A percentile compares a stretch with the other conserved stretches of the same genome.
Evolutionary conservation across 1,284 basidiomycete genomes (phyloP).

Genomic region (Apiotrichum porosum): DNA sequence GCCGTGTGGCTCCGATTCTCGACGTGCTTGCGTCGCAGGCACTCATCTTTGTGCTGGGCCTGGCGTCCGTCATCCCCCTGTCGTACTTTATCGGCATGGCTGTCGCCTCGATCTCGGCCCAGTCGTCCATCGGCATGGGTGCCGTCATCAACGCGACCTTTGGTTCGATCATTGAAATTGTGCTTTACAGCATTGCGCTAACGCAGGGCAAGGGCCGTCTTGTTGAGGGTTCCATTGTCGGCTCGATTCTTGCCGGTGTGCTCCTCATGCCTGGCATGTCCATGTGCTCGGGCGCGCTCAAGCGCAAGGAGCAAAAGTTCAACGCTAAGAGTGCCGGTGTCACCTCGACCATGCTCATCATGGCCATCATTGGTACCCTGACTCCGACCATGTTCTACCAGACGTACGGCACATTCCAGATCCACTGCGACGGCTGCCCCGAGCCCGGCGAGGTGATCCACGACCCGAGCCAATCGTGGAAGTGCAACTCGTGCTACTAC

Average conservation of each 20-base stretch:
- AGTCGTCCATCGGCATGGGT: constrained; percentile 98
- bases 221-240: constrained; percentile 95
- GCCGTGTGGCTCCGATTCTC: constrained; percentile 52
- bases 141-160: constrained; percentile 99
- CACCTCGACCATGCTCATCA: constrained; percentile 98
- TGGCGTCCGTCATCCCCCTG: constrained; percentile 91
- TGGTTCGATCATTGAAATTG: constrained; percentile 95
- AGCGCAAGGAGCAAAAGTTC: constrained; percentile 93
- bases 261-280: constrained; percentile 93
- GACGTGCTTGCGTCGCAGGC: constrained; percentile 66
- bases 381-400: constrained; percentile 98
- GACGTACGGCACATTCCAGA: constrained; percentile 93
- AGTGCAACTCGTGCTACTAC: constrained; percentile 89
- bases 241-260: constrained; percentile 89
- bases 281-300: constrained; percentile 91
- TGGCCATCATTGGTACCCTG: constrained; percentile 97
- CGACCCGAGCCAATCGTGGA: constrained; percentile 60
- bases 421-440: constrained; percentile 89
- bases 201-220: constrained; percentile 84
- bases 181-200: constrained; percentile 86
- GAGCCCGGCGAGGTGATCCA: constrained; percentile 20
- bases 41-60: constrained; percentile 77
- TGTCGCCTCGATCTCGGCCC: constrained; percentile 95
- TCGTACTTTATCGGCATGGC: constrained; percentile 99
- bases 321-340: constrained; percentile 98